These are phyloP conservation scores for Xerocomellus dryophilus DNA, from an alignment of 768 basidiomycete species.

Conservation along the genomic window DNA sequence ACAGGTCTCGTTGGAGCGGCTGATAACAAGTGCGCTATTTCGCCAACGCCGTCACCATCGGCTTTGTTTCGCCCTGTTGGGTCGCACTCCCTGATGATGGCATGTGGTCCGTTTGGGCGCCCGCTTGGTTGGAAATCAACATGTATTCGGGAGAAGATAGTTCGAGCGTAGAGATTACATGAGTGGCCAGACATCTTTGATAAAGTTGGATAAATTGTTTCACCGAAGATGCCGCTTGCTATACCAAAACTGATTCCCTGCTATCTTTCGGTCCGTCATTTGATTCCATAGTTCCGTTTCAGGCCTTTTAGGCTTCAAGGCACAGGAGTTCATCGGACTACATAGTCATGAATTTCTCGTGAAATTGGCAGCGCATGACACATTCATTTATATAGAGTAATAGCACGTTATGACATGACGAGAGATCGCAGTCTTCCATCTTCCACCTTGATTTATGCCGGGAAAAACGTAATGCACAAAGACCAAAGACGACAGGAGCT, in stretches of 20 bases:
- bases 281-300: not conserved
- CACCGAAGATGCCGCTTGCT: not conserved
- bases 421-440: not conserved
- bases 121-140: not conserved
- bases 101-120: not conserved
- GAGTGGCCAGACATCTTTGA: not conserved
- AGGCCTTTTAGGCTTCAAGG: not conserved
- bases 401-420: not conserved
- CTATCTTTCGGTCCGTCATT: not conserved
- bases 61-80: not conserved
- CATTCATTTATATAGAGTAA: constrained; percentile 4
- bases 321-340: not conserved
- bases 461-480: not conserved
- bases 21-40: not conserved
- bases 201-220: not conserved
- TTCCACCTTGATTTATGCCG: not conserved
- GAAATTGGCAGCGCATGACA: not conserved
- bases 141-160: not conserved
- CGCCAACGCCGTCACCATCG: constrained; percentile 4
- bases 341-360: not conserved
- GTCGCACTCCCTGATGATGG: not conserved
- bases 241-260: not conserved
- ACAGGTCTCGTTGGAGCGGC: not conserved
- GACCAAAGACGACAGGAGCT: not conserved
- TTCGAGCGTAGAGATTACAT: not conserved